These are phyloP conservation scores for Candida pseudoglaebosa DNA, from an alignment of 805 yeast species.

Conservation along the genomic window DNA sequence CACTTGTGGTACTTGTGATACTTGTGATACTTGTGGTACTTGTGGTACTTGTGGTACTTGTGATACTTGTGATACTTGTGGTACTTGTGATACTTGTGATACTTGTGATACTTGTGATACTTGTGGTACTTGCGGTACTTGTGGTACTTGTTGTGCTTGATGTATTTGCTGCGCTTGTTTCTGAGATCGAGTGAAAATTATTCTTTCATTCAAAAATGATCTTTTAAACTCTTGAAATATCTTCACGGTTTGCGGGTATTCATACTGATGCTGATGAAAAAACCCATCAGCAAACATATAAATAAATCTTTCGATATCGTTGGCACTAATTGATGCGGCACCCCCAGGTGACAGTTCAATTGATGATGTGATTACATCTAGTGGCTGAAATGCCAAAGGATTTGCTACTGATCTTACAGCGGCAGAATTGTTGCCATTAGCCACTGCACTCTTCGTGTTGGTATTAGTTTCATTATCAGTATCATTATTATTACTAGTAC, in stretches of 20 bases:
- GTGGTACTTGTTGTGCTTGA: constrained; percentile 8
- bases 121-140: constrained; percentile 4
- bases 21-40: constrained; percentile 4
- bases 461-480: neutral
- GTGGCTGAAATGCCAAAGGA: constrained; percentile 1
- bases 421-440: no score
- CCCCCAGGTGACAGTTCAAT: constrained; percentile 7
- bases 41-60: neutral
- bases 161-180: constrained; percentile 15
- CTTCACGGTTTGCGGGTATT: constrained; percentile 41
- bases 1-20: constrained; percentile 3
- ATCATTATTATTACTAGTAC: neutral
- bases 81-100: constrained; percentile 1
- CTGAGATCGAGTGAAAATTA: constrained; percentile 25
- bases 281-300: constrained; percentile 40
- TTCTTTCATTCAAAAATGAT: constrained; percentile 39
- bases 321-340: constrained; percentile 14
- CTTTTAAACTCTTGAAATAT: constrained; percentile 41
- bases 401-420: neutral
- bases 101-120: constrained; percentile 2
- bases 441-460: no score
- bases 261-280: constrained; percentile 36
- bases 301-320: constrained; percentile 38
- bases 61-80: constrained; percentile 2
- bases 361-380: constrained; percentile 3